Base-by-base conservation (phyloP, 2,329 filamentous ascomycete species). In the Ophiosphaerella narmari region DNA sequence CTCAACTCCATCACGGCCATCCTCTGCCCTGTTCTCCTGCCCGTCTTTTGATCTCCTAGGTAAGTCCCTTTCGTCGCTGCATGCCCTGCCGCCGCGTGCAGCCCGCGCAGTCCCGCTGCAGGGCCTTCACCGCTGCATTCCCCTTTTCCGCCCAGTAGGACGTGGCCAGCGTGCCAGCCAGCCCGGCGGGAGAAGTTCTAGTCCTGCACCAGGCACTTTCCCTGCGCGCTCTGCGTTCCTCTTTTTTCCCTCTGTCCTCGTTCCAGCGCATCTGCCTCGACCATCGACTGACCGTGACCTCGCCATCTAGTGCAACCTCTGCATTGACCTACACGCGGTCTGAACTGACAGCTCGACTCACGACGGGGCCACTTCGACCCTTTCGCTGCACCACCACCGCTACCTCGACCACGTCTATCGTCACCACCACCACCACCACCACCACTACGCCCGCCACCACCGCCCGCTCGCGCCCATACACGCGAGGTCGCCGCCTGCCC, bases 311-410 rank as follows among this genome's bases (percentile, higher is more conserved):
- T 69, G 61, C 62, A 57, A 57, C 63, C 56, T 53, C 65, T 69
- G 71, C 70, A 73, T 74, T 74, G 71, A 71, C 70, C 71, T 66
- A 55, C 58, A 53, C 69, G 71, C 65, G 70, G 62, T 66, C 71
- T 68, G 64, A 54, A 58, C 60, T 63, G 55, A 59, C 55, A 58
- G 53, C 60, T 69, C 55, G 56, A 65, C 60, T 44, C 42, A 58
- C 51, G 50, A 58, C 57, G 63, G 26, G 26, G 26, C 26, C 26
- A 29, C 26, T 8, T 29, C 11, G 26, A 29, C 26, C 26, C 26
- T 29, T 21, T 21, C 18, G 18, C 65, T 60, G 67, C 33, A 24
- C 40, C 40, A 62, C 66, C 68, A 70, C 65, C 61, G 56, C 50
- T 49, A 62, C 59, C 37, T 41, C 39, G 34, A 43, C 55, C 43